phyloP scores from a whole-genome alignment of 2,329 filamentous ascomycete genomes.

The Penicillium occitanis region DNA sequence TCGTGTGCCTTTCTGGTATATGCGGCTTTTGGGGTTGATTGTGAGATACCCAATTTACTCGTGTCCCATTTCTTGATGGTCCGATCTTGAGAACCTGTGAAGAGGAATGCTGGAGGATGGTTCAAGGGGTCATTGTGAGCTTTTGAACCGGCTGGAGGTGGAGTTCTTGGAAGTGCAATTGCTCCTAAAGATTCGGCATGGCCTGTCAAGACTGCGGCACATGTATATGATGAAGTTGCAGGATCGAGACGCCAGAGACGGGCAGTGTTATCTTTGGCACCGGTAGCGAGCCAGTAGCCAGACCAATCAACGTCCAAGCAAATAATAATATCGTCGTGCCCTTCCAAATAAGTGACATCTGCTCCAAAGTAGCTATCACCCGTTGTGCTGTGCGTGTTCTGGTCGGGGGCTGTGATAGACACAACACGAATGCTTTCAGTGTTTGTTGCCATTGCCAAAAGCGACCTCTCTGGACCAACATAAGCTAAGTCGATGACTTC shows the following conservation, averaged over 20 bases:
- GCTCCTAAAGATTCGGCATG: slow-evolving; percentile 94
- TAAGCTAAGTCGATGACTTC: slow-evolving; percentile 95
- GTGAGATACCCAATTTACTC: slow-evolving; percentile 58
- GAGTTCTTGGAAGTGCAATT: slow-evolving; percentile 72
- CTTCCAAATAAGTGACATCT: slow-evolving; percentile 80
- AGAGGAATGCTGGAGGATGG: slow-evolving; percentile 76
- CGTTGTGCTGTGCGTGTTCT: slow-evolving; percentile 31
- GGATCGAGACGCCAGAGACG: slow-evolving; percentile 86
- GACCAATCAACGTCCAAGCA: slow-evolving; percentile 95
- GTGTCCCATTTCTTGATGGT: slow-evolving; percentile 95
- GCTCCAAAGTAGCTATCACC: slow-evolving; percentile 73
- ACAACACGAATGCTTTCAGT: slow-evolving; percentile 89
- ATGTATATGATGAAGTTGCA: slow-evolving; percentile 70
- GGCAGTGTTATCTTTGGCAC: slow-evolving; percentile 94
- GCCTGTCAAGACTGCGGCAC: slow-evolving; percentile 78
- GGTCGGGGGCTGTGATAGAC: slow-evolving; percentile 56
- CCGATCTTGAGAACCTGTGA: slow-evolving; percentile 93
- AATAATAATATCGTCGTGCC: slow-evolving; percentile 94
- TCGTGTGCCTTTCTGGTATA: slow-evolving; percentile 96
- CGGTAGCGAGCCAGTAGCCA: slow-evolving; percentile 92
- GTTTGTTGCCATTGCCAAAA: slow-evolving; percentile 90
- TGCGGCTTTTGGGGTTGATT: slow-evolving; percentile 54
- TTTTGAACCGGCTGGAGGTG: slow-evolving; percentile 66
- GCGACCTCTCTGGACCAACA: slow-evolving; percentile 73
- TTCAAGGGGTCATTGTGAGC: slow-evolving; percentile 72